These are phyloP conservation scores for Leccinum arenicola DNA, from an alignment of 768 basidiomycete species.

Conservation along the genomic window DNA sequence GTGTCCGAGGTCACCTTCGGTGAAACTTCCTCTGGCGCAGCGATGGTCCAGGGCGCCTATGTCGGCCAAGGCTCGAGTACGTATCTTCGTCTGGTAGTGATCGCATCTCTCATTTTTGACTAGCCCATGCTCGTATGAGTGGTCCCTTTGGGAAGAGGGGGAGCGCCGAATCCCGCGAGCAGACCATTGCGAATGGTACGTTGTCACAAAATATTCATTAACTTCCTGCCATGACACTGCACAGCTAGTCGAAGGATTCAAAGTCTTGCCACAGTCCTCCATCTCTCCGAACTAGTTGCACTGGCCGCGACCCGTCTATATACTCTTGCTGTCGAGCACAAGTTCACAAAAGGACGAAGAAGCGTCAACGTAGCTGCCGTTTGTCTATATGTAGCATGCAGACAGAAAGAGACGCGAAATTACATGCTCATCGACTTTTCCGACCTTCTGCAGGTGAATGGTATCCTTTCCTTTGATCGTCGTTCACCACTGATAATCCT, in stretches of 20 bases:
- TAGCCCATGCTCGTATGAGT: conserved; percentile 80
- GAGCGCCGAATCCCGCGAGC: conserved; percentile 80
- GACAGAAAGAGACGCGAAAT: conserved; percentile 85
- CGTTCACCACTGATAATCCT: background rate
- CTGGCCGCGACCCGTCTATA: conserved; percentile 84
- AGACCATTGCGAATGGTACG: conserved; percentile 87
- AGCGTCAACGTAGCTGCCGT: conserved; percentile 93
- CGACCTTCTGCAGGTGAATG: conserved; percentile 80
- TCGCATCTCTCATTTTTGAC: background rate
- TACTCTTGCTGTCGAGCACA: conserved; percentile 90
- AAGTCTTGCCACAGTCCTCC: conserved; percentile 74
- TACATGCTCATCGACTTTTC: conserved; percentile 99
- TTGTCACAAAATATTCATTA: background rate
- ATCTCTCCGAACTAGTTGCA: conserved; percentile 75
- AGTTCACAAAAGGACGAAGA: conserved; percentile 91
- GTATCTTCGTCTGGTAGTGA: conserved; percentile 29
- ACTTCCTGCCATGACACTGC: background rate
- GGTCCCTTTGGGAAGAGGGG: conserved; percentile 82
- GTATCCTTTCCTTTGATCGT: background rate
- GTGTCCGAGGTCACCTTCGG: conserved; percentile 94
- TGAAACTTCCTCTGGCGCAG: conserved; percentile 89
- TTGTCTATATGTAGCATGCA: conserved; percentile 91
- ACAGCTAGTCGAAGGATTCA: conserved; percentile 82
- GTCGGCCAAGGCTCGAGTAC: conserved; percentile 89
- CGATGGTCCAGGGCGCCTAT: conserved; percentile 93